These are phyloP conservation scores for Yamadazyma sp. DNA, from an alignment of 805 yeast genomes.

Conservation along the genomic window DNA sequence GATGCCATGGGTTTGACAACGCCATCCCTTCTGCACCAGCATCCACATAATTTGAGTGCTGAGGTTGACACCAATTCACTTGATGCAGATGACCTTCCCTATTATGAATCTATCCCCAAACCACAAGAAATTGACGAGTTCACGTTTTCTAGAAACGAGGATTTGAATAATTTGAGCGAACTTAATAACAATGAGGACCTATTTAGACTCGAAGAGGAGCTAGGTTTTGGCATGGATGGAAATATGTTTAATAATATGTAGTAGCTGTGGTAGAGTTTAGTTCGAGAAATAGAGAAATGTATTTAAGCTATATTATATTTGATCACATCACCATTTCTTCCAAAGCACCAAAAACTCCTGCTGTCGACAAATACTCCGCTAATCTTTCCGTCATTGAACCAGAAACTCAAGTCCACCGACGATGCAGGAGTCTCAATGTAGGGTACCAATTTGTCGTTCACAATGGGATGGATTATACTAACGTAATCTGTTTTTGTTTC, in stretches of 20 bases:
- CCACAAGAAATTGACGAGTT: conserved; percentile 47
- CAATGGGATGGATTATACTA: conserved; percentile 36
- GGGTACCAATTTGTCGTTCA: conserved; percentile 38
- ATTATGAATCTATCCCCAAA: conserved; percentile 40
- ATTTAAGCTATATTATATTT: conserved; percentile 10
- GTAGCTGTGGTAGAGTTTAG: too few species aligned
- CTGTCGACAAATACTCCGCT: conserved; percentile 31
- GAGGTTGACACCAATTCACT: conserved; percentile 19
- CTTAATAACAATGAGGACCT: conserved; percentile 25
- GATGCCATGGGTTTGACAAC: conserved; percentile 16
- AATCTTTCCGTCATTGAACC: conserved; percentile 36
- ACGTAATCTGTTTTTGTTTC: conserved; percentile 12
- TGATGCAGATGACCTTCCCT: conserved; percentile 18
- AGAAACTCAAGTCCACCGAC: conserved; percentile 31
- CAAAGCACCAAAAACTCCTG: conserved; percentile 36
- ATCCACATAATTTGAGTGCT: conserved; percentile 18
- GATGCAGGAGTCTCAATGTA: conserved; percentile 38
- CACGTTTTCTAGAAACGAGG: conserved; percentile 18
- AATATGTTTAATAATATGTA: conserved; percentile 16
- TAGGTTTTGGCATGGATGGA: conserved; percentile 47
- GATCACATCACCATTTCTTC: conserved; percentile 42
- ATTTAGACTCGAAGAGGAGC: conserved; percentile 42
- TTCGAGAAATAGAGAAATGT: too few species aligned
- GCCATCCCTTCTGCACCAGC: conserved; percentile 14
- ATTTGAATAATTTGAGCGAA: conserved; percentile 12